Evolutionary conservation across 2,329 filamentous ascomycete species (phyloP).

Genomic region (Westerdykella aurantiaca): DNA sequence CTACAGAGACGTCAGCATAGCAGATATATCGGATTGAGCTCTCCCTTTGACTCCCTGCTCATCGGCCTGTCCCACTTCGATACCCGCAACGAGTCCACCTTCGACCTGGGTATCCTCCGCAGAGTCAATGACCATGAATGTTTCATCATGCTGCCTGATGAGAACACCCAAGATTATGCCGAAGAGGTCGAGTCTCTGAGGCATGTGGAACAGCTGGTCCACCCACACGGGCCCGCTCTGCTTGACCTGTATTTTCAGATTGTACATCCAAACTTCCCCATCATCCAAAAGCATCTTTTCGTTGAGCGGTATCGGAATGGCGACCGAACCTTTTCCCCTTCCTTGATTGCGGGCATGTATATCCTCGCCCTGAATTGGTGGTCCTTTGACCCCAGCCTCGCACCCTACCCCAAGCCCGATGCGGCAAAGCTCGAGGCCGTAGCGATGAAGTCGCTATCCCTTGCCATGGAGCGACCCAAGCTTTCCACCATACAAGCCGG

Average conservation of each 20-base stretch:
- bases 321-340: slow-evolving; percentile 68
- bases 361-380: slow-evolving; percentile 86
- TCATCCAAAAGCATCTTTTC: slow-evolving; percentile 75
- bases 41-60: slow-evolving; percentile 76
- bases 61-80: slow-evolving; percentile 77
- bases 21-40: slow-evolving; percentile 77
- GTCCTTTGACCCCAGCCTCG: slow-evolving; percentile 64
- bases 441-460: slow-evolving; percentile 64
- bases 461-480: slow-evolving; percentile 77
- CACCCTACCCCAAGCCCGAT: slow-evolving; percentile 61
- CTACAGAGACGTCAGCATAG: slow-evolving; percentile 73
- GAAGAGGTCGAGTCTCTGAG: slow-evolving; percentile 63
- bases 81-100: slow-evolving; percentile 71
- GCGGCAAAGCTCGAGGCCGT: slow-evolving; percentile 67
- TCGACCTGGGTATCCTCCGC: slow-evolving; percentile 58
- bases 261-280: slow-evolving; percentile 75
- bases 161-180: slow-evolving; percentile 64
- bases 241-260: slow-evolving; percentile 77
- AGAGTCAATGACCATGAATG: slow-evolving; percentile 73
- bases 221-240: slow-evolving; percentile 68
- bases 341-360: slow-evolving; percentile 74
- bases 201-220: slow-evolving; percentile 69
- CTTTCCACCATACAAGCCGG: slow-evolving; percentile 75
- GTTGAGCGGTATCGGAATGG: slow-evolving; percentile 70
- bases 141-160: slow-evolving; percentile 73